These are phyloP conservation scores for Termitomyces sp. DNA, from an alignment of 768 basidiomycete species.

Conservation along the genomic window DNA sequence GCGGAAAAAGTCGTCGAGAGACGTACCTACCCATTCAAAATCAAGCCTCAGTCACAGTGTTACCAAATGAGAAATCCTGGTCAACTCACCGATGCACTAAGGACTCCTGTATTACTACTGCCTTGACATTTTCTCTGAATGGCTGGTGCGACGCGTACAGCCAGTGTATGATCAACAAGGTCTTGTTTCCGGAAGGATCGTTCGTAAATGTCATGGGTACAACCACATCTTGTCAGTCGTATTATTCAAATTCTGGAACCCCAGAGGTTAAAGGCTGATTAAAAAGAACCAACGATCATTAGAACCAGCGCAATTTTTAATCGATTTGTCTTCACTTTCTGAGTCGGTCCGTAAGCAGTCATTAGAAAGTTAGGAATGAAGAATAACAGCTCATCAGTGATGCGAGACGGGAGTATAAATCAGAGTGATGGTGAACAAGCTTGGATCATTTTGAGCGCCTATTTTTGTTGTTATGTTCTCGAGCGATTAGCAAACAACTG, in stretches of 20 bases:
- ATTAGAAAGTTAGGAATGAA: neutral
- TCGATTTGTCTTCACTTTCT: too few relatives aligned
- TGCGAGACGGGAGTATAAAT: neutral
- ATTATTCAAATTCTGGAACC: too few relatives aligned
- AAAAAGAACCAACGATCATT: too few relatives aligned
- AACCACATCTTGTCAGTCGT: too few relatives aligned
- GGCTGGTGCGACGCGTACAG: too few relatives aligned
- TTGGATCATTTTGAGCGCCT: neutral
- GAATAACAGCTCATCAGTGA: neutral
- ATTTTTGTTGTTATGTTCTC: neutral
- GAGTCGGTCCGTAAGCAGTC: too few relatives aligned
- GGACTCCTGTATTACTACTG: neutral
- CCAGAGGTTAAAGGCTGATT: too few relatives aligned
- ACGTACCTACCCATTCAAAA: neutral
- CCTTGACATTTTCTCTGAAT: too few relatives aligned
- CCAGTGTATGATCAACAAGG: too few relatives aligned
- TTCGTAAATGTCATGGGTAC: neutral
- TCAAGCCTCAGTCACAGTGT: neutral
- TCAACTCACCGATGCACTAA: neutral
- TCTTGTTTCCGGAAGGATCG: neutral
- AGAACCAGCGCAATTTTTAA: too few relatives aligned
- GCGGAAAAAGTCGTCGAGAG: neutral
- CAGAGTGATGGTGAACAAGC: neutral
- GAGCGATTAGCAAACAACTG: neutral
- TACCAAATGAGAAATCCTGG: neutral